phyloP scores from a whole-genome alignment of 2,329 filamentous ascomycete genomes.

The Didymella arachidicola region DNA sequence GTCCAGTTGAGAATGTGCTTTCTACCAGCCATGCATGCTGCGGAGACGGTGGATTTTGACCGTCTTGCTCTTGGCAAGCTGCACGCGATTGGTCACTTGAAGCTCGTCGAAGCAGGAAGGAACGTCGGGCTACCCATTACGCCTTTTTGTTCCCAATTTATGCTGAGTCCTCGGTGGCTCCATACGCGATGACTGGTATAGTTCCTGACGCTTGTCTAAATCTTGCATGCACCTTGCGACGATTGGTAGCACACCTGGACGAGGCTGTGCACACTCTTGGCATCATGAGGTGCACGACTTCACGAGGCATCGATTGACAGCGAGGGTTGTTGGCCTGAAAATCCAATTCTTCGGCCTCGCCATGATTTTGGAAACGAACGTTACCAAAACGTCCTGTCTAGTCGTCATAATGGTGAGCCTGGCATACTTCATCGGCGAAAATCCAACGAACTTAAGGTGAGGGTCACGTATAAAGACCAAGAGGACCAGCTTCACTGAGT shows the following conservation, averaged over 20 bases:
- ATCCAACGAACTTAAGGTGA: neutral
- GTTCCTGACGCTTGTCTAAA: neutral
- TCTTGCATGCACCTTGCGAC: neutral
- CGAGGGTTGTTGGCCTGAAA: conserved; percentile 8
- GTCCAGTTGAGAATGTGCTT: neutral
- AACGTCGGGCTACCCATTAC: neutral
- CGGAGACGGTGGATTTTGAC: conserved; percentile 32
- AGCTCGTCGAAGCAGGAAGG: neutral
- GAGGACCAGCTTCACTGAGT: neutral
- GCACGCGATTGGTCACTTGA: conserved; percentile 12
- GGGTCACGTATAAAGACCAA: conserved; percentile 21
- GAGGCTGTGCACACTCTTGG: conserved; percentile 18
- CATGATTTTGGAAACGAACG: conserved; percentile 9
- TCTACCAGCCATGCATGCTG: neutral
- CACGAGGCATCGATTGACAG: conserved; percentile 14
- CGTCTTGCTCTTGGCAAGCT: conserved; percentile 15
- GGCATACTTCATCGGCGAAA: conserved; percentile 2
- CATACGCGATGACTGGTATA: neutral
- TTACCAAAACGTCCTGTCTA: conserved; percentile 17
- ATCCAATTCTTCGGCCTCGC: neutral
- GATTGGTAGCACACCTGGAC: conserved; percentile 10
- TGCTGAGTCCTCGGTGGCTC: neutral
- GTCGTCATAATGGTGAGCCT: conserved; percentile 17
- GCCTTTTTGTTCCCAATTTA: neutral
- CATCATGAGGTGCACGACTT: conserved; percentile 3